Percentiles rank a stretch among this genome's conserved stretches.
Evolutionary conservation across 129 eudicot genomes (phyloP).

Genomic region (Pulicaria dysenterica): DNA sequence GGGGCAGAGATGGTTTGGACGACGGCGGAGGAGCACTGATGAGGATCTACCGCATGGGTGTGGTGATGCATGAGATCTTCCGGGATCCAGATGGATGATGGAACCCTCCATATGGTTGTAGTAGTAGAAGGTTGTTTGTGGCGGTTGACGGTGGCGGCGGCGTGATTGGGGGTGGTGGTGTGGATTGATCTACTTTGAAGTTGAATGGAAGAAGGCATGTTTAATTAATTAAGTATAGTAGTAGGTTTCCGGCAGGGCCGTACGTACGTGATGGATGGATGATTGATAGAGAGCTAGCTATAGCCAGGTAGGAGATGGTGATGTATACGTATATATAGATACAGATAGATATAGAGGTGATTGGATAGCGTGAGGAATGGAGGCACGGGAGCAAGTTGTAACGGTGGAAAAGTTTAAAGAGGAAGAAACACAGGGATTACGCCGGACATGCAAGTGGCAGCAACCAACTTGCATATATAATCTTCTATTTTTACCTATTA

Average conservation of each 20-base stretch:
- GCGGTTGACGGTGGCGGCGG: conserved; percentile 31
- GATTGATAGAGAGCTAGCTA: no score
- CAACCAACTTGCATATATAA: conserved; percentile 28
- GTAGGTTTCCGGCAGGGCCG: no score
- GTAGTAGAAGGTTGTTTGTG: conserved; percentile 36
- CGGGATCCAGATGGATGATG: conserved; percentile 48
- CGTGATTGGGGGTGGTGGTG: conserved; percentile 31
- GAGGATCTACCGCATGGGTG: conserved; percentile 62
- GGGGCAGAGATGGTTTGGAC: conserved; percentile 66
- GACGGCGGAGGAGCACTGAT: conserved; percentile 78
- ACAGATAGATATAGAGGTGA: background rate
- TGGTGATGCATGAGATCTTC: conserved; percentile 60
- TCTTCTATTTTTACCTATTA: background rate
- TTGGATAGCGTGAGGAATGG: conserved; percentile 35
- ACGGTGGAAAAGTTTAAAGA: conserved; percentile 35
- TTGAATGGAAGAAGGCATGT: conserved; percentile 60
- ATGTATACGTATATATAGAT: background rate
- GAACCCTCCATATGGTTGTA: conserved; percentile 37
- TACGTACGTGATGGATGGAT: background rate
- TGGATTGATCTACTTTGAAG: conserved; percentile 50
- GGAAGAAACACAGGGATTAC: conserved; percentile 47
- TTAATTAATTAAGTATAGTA: background rate
- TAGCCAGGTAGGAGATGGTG: background rate
- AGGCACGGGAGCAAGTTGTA: conserved; percentile 35
- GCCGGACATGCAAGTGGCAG: conserved; percentile 73